Conservation (phyloP, 345 rosid species). For the Lumnitzera littorea region DNA sequence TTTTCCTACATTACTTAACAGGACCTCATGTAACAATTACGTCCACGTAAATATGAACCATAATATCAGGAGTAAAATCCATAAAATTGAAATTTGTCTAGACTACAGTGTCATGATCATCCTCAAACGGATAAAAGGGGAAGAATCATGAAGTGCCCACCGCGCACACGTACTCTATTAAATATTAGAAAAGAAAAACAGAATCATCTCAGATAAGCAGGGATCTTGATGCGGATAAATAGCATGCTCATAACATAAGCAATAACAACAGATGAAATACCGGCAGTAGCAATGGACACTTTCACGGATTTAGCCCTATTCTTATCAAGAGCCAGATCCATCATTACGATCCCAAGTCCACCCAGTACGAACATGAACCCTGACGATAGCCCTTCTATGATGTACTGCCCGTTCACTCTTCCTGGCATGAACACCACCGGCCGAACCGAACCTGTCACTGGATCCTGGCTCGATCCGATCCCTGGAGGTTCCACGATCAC, state of each 20-base stretch:
- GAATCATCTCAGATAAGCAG: constrained; percentile 69
- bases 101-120: too few species aligned
- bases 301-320: constrained; percentile 78
- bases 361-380: constrained; percentile 96
- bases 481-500: constrained; percentile 97
- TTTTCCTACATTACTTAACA: too few species aligned
- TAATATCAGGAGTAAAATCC: too few species aligned
- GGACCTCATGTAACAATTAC: too few species aligned
- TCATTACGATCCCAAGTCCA: constrained; percentile 68
- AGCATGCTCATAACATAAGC: constrained; percentile 93
- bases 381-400: constrained; percentile 93
- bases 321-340: constrained; percentile 89
- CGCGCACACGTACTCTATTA: background rate
- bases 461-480: constrained; percentile 92
- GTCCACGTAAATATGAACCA: too few species aligned
- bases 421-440: constrained; percentile 92
- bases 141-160: background rate
- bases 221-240: constrained; percentile 95
- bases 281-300: constrained; percentile 73
- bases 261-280: constrained; percentile 55
- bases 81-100: too few species aligned
- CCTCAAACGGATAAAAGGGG: too few species aligned
- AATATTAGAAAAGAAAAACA: background rate
- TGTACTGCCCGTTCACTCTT: constrained; percentile 92
- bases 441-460: constrained; percentile 69